Base-by-base conservation (phyloP, 768 basidiomycete genomes). In the Hydnomerulius pinastri region DNA sequence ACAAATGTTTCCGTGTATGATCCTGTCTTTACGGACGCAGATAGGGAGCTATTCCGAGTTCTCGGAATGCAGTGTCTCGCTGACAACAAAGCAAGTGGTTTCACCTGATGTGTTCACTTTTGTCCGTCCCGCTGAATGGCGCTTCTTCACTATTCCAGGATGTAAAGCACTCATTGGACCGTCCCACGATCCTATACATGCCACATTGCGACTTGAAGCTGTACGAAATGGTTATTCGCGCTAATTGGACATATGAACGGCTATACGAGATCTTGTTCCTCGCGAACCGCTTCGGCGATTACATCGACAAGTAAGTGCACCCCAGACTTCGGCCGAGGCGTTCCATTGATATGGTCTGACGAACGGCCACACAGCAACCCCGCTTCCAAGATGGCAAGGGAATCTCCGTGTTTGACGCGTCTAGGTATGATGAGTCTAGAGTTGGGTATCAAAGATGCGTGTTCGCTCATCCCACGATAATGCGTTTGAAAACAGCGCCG, bases 171-270 rank as follows among this genome's bases (percentile, higher is more conserved):
- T 47, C 51, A 13, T 29, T 71, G 40, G 53, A 57, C 23, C 43
- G 55, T 48, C 81, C 83, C 55, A 87, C 86, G 40, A 72, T 91
- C 47, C 71, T 84, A 46, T 89, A 81, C 70, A 88, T 90, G 86
- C 88, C 87, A 18, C 88, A 90, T 66, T 90, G 89, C 63, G 86
- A 87, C 60, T 61, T 86, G 66, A 76, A 76, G 53, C 73, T 90
- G 23, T 87, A 90, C 64, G 86, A 91, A 62, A 74, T 70, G 55
- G 60, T 89, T 38, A 67, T 90, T 48, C 74, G 76, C 50, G 75
- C 76, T 11, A 89, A 88, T 62, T 86, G 85, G 83, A 68, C 72
- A 39, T 61, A 51, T 24, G 71, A 72, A 24, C 68, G 68, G 18
- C 66, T 88, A 44, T 61, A 71, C 49, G 72, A 70, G 50, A 60